These are phyloP conservation scores for Luzula sylvatica DNA, from an alignment of 176 grass and related monocot species.

Conservation along the genomic window DNA sequence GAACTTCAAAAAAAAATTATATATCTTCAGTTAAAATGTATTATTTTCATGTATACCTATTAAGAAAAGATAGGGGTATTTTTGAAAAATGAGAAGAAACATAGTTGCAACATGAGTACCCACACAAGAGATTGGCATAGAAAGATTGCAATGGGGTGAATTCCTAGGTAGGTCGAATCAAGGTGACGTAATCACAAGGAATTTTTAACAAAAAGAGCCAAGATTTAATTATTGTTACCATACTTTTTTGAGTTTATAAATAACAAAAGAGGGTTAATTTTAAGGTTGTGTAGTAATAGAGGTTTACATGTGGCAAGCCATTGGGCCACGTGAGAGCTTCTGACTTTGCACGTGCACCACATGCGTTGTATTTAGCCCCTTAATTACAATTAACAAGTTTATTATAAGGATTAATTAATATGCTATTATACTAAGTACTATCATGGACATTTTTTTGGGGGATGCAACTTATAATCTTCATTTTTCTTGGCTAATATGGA, in stretches of 20 bases:
- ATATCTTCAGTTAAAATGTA: no score
- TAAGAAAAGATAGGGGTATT: no score
- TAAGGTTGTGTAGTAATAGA: slow-evolving; percentile 6
- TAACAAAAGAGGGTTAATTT: slow-evolving; percentile 1
- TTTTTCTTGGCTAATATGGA: no score
- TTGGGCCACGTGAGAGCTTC: slow-evolving; percentile 40
- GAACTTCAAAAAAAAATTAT: no score
- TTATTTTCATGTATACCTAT: no score
- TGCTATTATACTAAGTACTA: no score
- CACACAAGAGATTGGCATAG: neutral
- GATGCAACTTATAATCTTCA: no score
- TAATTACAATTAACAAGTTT: neutral
- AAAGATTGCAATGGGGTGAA: neutral
- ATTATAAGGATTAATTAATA: no score
- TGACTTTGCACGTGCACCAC: slow-evolving; percentile 40
- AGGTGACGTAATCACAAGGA: slow-evolving; percentile 21
- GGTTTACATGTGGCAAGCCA: neutral
- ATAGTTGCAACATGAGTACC: neutral
- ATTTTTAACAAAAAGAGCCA: neutral
- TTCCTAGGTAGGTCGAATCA: slow-evolving; percentile 8
- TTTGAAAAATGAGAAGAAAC: neutral
- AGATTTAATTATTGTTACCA: neutral
- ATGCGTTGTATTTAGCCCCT: slow-evolving; percentile 8
- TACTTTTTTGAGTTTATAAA: no score
- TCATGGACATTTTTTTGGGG: no score